Evolutionary conservation across 306 rosid species (phyloP).

Genomic region (Quercus bicolor): DNA sequence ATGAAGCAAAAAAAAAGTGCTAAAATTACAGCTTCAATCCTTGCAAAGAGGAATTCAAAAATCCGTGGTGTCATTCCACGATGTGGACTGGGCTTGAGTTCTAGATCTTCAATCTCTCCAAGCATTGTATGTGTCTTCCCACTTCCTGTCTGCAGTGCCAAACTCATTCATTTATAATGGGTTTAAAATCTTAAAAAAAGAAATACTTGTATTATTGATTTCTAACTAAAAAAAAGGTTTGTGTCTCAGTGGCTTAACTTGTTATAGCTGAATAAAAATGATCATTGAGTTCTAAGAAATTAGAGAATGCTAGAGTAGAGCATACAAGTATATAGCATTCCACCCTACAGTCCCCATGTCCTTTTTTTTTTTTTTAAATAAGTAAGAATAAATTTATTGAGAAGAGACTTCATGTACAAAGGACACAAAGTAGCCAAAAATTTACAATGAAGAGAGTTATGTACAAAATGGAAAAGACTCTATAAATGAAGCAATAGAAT

Average conservation of each 20-base stretch:
- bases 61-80: slow-evolving; percentile 98
- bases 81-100: slow-evolving; percentile 75
- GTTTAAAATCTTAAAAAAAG: neutral
- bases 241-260: neutral
- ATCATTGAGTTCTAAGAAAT: neutral
- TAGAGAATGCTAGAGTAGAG: neutral
- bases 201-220: neutral
- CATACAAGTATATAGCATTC: too few relatives aligned
- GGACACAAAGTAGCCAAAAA: too few relatives aligned
- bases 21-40: slow-evolving; percentile 88
- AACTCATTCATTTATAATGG: slow-evolving; percentile 22
- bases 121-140: slow-evolving; percentile 99
- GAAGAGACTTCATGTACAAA: too few relatives aligned
- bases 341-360: neutral
- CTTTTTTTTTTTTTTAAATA: too few relatives aligned
- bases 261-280: neutral
- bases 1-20: slow-evolving; percentile 7
- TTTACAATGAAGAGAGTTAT: too few relatives aligned
- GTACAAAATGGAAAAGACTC: too few relatives aligned
- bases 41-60: slow-evolving; percentile 93
- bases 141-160: slow-evolving; percentile 85
- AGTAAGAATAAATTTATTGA: too few relatives aligned
- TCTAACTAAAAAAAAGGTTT: too few relatives aligned
- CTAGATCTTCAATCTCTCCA: slow-evolving; percentile 87
- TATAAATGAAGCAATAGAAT: too few relatives aligned